phyloP scores from a whole-genome alignment of 176 grass and related monocot genomes.

The sorghum (Sorghum bicolor) region DNA sequence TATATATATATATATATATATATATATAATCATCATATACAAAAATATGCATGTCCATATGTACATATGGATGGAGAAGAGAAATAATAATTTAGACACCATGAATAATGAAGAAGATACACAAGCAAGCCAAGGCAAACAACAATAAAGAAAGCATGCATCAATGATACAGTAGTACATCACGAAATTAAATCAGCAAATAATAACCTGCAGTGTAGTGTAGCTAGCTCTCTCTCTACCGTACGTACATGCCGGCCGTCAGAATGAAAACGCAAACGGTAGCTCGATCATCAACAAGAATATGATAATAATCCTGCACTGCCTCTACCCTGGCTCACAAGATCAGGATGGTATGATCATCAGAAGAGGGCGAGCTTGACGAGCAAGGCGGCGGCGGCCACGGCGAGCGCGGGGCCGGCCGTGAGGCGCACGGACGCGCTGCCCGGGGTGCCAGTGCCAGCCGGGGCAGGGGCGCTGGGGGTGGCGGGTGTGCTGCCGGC shows the following conservation, averaged over 20 bases:
- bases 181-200: not conserved
- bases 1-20: no score
- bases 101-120: no score
- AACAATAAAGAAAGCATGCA: not conserved
- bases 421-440: constrained; percentile 3
- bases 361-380: constrained; percentile 54
- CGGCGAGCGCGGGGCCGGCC: constrained; percentile 6
- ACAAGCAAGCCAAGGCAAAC: no score
- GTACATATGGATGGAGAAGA: not conserved
- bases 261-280: not conserved
- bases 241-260: not conserved
- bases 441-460: not conserved
- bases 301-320: constrained; percentile 34
- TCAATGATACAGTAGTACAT: not conserved
- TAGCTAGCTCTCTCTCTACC: no score
- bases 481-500: not conserved
- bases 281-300: not conserved
- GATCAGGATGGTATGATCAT: not conserved
- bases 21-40: no score
- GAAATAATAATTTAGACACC: no score
- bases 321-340: constrained; percentile 31
- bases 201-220: not conserved
- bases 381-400: constrained; percentile 16
- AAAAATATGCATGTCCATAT: not conserved
- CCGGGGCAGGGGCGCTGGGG: not conserved